These are phyloP conservation scores for Fusarium guadeloupense DNA, from an alignment of 2,329 filamentous ascomycete species.

Conservation along the genomic window DNA sequence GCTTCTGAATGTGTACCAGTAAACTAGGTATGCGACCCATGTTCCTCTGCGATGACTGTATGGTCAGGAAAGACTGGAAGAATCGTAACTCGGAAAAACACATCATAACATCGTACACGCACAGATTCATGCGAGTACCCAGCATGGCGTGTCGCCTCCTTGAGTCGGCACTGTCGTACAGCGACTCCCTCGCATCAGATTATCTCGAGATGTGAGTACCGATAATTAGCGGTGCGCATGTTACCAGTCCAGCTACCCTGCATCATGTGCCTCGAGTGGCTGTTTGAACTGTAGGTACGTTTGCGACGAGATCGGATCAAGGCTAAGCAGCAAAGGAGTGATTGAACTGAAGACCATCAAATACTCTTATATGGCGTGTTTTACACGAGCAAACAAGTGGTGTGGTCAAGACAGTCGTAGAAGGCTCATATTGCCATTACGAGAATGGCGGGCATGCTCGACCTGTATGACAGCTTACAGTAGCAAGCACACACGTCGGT, in stretches of 20 bases:
- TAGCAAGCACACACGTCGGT: slow-evolving; percentile 14
- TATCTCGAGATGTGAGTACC: background rate
- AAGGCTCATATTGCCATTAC: background rate
- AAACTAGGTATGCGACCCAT: no score
- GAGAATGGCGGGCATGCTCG: slow-evolving; percentile 1
- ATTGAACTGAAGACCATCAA: background rate
- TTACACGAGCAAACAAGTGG: no score
- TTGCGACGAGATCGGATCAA: background rate
- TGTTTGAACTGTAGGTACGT: background rate
- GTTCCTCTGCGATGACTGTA: no score
- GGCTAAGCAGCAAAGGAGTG: background rate
- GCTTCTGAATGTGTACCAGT: background rate
- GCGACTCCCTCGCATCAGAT: background rate
- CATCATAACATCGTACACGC: no score
- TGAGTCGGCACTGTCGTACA: slow-evolving; percentile 1
- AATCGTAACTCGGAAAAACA: background rate
- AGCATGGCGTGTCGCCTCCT: background rate
- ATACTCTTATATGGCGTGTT: no score
- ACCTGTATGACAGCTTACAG: background rate
- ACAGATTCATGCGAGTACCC: background rate
- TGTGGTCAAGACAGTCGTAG: background rate
- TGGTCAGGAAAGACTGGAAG: background rate
- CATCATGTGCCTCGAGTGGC: background rate
- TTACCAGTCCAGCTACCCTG: slow-evolving; percentile 31
- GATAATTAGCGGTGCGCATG: slow-evolving; percentile 7